These are phyloP conservation scores for Zygotorulaspora sp. DNA, from an alignment of 805 yeast genomes.

Conservation along the genomic window DNA sequence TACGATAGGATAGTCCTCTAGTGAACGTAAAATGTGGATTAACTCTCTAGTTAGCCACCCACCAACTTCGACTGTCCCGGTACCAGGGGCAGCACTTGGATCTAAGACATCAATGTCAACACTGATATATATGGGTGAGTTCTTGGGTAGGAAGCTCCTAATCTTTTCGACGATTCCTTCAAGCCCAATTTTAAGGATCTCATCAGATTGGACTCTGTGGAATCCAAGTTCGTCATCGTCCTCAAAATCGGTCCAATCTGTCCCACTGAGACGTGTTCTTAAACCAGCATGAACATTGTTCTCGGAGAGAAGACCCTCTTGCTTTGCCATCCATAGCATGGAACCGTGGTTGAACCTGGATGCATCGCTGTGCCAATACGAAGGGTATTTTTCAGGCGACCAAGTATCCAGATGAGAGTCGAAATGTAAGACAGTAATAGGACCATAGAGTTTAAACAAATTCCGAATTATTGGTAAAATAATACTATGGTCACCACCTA, in stretches of 20 bases:
- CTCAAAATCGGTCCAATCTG: constrained; percentile 52
- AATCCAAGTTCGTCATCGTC: constrained; percentile 71
- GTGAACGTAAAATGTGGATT: constrained; percentile 51
- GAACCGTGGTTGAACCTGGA: constrained; percentile 75
- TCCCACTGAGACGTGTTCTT: constrained; percentile 66
- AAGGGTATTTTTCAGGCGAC: constrained; percentile 68
- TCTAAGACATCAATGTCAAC: constrained; percentile 79
- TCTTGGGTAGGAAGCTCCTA: constrained; percentile 50
- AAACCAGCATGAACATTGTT: constrained; percentile 72
- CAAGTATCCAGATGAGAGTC: constrained; percentile 85
- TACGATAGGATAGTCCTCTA: constrained; percentile 56
- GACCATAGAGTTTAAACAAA: constrained; percentile 55
- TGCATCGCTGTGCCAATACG: constrained; percentile 54
- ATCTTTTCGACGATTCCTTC: constrained; percentile 54
- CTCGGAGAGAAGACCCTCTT: constrained; percentile 59
- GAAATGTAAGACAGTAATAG: constrained; percentile 69
- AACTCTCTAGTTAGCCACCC: constrained; percentile 69
- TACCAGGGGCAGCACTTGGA: constrained; percentile 71
- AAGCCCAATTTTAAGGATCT: constrained; percentile 62
- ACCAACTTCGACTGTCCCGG: constrained; percentile 76
- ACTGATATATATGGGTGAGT: constrained; percentile 66
- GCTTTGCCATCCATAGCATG: constrained; percentile 75
- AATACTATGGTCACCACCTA: constrained; percentile 84
- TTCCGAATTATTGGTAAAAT: constrained; percentile 70
- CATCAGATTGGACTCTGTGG: constrained; percentile 65